These are phyloP conservation scores for Raddia distichophylla DNA, from an alignment of 176 grass and related monocot species.

Conservation along the genomic window DNA sequence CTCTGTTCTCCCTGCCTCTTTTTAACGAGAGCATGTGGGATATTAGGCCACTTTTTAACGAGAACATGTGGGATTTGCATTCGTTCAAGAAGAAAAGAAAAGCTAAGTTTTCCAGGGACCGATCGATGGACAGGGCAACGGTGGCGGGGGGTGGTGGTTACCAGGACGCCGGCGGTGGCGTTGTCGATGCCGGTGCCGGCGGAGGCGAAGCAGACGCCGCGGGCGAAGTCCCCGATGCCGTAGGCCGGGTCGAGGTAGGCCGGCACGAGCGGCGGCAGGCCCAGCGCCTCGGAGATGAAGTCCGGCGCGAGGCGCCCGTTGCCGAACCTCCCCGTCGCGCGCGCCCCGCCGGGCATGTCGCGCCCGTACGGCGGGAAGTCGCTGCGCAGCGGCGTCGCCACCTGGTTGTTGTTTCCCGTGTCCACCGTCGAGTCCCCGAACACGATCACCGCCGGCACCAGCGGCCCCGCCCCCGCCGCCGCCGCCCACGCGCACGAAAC, in stretches of 20 bases:
- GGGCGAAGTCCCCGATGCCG: conserved; percentile 63
- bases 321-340: conserved; percentile 76
- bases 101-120: too few relatives aligned
- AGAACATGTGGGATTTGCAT: too few relatives aligned
- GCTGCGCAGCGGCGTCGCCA: conserved; percentile 50
- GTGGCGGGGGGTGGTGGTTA: conserved; percentile 6
- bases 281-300: conserved; percentile 79
- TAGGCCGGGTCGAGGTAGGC: conserved; percentile 80
- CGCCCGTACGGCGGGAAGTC: conserved; percentile 69
- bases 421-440: conserved; percentile 97
- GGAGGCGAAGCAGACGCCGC: conserved; percentile 86
- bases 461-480: background rate
- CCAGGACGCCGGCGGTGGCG: conserved; percentile 69
- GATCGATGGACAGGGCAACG: background rate
- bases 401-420: conserved; percentile 85
- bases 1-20: too few relatives aligned
- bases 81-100: too few relatives aligned
- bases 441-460: conserved; percentile 77
- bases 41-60: too few relatives aligned
- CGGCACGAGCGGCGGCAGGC: conserved; percentile 74
- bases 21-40: too few relatives aligned
- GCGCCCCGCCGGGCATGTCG: conserved; percentile 55
- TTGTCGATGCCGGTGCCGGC: conserved; percentile 82
- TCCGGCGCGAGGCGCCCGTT: conserved; percentile 72
- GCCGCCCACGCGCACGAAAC: background rate